phyloP scores from a whole-genome alignment of 371 early-diverging fungal species.

The Apophysomyces trapeziformis region DNA sequence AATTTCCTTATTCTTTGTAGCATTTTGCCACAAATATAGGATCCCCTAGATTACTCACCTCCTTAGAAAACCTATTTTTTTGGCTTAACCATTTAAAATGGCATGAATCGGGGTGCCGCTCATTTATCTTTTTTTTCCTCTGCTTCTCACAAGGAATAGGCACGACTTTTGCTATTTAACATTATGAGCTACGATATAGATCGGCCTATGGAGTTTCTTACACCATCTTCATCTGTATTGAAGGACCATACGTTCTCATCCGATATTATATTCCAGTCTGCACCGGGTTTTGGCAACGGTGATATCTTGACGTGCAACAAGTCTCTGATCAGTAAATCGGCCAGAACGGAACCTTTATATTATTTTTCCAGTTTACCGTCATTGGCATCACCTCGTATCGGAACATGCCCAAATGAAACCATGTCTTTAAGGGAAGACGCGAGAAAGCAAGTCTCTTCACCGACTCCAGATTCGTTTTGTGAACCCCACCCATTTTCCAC shows the following conservation, averaged over 20 bases:
- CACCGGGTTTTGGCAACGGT: constrained; percentile 48
- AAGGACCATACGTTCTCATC: neutral
- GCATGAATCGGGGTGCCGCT: too few species aligned
- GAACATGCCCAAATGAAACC: neutral
- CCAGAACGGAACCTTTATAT: neutral
- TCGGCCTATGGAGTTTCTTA: neutral
- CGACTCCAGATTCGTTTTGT: neutral
- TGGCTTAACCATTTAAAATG: too few species aligned
- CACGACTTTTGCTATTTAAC: neutral
- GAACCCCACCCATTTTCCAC: constrained; percentile 3
- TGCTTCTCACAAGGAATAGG: neutral
- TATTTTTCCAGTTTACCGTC: neutral
- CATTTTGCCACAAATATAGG: too few species aligned
- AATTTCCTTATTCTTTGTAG: too few species aligned
- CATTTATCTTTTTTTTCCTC: too few species aligned
- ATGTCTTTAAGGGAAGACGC: neutral
- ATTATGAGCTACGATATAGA: neutral
- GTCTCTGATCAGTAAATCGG: neutral
- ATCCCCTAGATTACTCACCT: too few species aligned
- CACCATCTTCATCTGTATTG: neutral
- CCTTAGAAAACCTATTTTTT: too few species aligned
- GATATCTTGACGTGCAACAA: constrained; percentile 79
- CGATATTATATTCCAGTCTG: neutral
- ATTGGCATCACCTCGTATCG: neutral
- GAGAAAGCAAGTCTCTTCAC: neutral